These are phyloP conservation scores for Cyphellophora attinorum DNA, from an alignment of 2,329 filamentous ascomycete genomes.

Conservation along the genomic window DNA sequence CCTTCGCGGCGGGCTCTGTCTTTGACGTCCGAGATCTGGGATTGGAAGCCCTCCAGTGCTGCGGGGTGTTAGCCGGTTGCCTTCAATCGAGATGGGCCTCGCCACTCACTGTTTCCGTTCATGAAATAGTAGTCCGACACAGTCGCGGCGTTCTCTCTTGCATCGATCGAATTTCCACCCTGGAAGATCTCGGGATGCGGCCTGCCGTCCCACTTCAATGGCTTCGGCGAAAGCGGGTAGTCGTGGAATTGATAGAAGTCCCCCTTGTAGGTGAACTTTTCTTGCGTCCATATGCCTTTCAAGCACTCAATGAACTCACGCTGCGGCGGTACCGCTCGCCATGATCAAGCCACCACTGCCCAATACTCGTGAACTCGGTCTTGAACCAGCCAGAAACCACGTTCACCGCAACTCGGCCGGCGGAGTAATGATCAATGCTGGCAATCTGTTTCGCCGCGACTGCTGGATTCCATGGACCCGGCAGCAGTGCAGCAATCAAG, in stretches of 20 bases:
- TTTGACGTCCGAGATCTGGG: constrained; percentile 41
- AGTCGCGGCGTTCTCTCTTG: constrained; percentile 38
- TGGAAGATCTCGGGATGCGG: constrained; percentile 46
- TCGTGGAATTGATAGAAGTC: constrained; percentile 46
- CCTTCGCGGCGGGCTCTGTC: constrained; percentile 35
- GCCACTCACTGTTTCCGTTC: constrained; percentile 38
- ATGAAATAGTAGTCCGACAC: constrained; percentile 46
- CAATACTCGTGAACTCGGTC: constrained; percentile 41
- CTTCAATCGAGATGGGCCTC: not conserved
- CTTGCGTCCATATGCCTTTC: constrained; percentile 43
- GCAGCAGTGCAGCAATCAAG: constrained; percentile 42
- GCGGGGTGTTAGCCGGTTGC: not conserved
- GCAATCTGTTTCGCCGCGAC: constrained; percentile 46
- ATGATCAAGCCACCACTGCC: constrained; percentile 47
- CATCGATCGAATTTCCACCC: constrained; percentile 43
- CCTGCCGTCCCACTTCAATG: constrained; percentile 32
- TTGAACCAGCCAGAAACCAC: constrained; percentile 48
- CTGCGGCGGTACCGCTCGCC: constrained; percentile 42
- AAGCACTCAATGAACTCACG: constrained; percentile 43
- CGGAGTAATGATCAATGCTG: constrained; percentile 42
- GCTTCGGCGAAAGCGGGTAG: constrained; percentile 42
- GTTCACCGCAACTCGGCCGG: constrained; percentile 36
- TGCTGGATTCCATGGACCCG: constrained; percentile 42
- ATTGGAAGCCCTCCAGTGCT: constrained; percentile 40
- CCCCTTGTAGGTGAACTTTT: constrained; percentile 39